phyloP scores from a whole-genome alignment of 179 eudicot species.

The Beta corolliflora region DNA sequence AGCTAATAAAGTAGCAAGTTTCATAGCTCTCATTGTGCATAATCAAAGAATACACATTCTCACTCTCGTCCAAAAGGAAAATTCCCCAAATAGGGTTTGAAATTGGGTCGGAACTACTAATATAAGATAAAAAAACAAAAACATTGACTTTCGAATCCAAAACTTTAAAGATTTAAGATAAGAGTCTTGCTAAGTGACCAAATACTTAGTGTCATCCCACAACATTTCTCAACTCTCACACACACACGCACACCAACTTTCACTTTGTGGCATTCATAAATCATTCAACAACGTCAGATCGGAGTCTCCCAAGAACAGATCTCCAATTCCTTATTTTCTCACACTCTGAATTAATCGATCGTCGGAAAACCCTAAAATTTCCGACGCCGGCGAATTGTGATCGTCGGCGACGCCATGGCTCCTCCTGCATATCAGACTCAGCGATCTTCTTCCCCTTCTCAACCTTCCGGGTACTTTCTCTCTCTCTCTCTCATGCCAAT shows the following conservation, averaged over 20 bases:
- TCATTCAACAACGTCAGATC: neutral
- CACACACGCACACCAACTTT: neutral
- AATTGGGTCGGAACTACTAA: too few species aligned
- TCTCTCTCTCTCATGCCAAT: neutral
- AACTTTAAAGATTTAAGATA: too few species aligned
- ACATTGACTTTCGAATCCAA: too few species aligned
- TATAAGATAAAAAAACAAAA: too few species aligned
- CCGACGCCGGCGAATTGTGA: conserved; percentile 22
- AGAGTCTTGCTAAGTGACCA: too few species aligned
- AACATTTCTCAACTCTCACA: neutral
- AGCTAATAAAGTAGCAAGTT: too few species aligned
- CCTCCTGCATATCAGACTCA: conserved; percentile 73
- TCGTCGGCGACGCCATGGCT: conserved; percentile 35
- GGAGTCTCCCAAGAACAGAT: neutral
- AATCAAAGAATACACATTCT: too few species aligned
- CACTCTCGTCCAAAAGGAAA: too few species aligned
- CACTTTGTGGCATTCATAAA: neutral
- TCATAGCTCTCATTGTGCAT: too few species aligned
- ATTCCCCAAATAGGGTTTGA: too few species aligned
- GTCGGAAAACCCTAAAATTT: conserved; percentile 11
- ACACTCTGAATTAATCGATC: neutral
- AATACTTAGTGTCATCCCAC: too few species aligned
- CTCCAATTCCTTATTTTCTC: neutral
- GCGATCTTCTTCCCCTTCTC: conserved; percentile 88
- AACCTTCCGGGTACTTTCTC: conserved; percentile 98